Evolutionary conservation across 306 rosid species (phyloP).

Genomic region (Gastrolobium bilobum): DNA sequence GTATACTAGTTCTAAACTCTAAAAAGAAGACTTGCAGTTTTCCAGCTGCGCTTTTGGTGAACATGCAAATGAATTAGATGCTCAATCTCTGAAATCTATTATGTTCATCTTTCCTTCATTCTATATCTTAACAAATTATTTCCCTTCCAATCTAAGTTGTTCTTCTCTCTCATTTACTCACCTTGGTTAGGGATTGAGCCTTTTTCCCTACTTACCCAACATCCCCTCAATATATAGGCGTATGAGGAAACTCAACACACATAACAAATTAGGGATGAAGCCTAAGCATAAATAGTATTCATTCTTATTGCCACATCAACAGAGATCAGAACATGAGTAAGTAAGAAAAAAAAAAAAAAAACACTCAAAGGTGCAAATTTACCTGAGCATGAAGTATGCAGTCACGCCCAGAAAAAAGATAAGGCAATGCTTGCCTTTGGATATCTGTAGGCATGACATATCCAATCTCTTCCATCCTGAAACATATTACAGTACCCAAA

Average conservation of each 20-base stretch:
- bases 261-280: not conserved
- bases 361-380: slow-evolving; percentile 35
- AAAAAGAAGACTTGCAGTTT: not conserved
- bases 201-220: not conserved
- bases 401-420: slow-evolving; percentile 75
- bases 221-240: not conserved
- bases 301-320: not conserved
- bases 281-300: not conserved
- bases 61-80: not conserved
- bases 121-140: not conserved
- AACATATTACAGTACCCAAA: slow-evolving; percentile 23
- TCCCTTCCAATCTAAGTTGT: not conserved
- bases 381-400: slow-evolving; percentile 97
- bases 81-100: not conserved
- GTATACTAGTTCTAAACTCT: not conserved
- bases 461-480: slow-evolving; percentile 88
- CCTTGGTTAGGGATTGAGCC: slow-evolving; percentile 22
- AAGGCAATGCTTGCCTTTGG: slow-evolving; percentile 78
- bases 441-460: slow-evolving; percentile 76
- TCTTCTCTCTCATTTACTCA: not conserved
- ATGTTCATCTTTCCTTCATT: not conserved
- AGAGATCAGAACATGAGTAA: not conserved
- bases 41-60: not conserved
- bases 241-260: slow-evolving; percentile 1
- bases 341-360: not conserved